These are phyloP conservation scores for Zygoascus tannicola DNA, from an alignment of 805 yeast species.

Conservation along the genomic window DNA sequence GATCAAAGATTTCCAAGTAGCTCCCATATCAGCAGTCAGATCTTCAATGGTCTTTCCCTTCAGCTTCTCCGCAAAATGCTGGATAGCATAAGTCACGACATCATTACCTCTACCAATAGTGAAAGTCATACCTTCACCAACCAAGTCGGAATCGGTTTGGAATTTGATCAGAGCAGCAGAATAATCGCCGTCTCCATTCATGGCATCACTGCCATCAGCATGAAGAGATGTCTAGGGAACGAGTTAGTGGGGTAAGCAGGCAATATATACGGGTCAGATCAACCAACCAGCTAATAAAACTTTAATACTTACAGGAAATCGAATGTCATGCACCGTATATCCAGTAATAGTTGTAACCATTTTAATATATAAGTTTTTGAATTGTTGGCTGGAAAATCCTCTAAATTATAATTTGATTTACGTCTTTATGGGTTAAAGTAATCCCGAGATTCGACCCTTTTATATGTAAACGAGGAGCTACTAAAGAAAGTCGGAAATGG, in stretches of 20 bases:
- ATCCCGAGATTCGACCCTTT: too few relatives aligned
- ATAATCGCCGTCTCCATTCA: slow-evolving; percentile 34
- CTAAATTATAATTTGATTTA: too few relatives aligned
- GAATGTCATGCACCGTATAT: slow-evolving; percentile 27
- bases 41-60: slow-evolving; percentile 28
- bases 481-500: too few relatives aligned
- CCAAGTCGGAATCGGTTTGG: slow-evolving; percentile 26
- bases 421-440: too few relatives aligned
- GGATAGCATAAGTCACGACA: slow-evolving; percentile 30
- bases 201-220: slow-evolving; percentile 36
- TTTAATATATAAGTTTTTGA: neutral
- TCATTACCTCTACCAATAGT: slow-evolving; percentile 35
- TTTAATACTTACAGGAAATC: slow-evolving; percentile 27
- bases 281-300: too few relatives aligned
- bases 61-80: slow-evolving; percentile 31
- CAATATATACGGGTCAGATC: neutral
- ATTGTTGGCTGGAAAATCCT: neutral
- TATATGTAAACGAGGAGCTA: too few relatives aligned
- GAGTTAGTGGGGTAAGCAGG: neutral
- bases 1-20: slow-evolving; percentile 34
- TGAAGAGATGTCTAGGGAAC: slow-evolving; percentile 28
- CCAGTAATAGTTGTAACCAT: slow-evolving; percentile 24
- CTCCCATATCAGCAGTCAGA: slow-evolving; percentile 32
- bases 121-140: slow-evolving; percentile 37
- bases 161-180: slow-evolving; percentile 33